phyloP scores from a whole-genome alignment of 129 eudicot species.

The Chrysanthemum makinoi region DNA sequence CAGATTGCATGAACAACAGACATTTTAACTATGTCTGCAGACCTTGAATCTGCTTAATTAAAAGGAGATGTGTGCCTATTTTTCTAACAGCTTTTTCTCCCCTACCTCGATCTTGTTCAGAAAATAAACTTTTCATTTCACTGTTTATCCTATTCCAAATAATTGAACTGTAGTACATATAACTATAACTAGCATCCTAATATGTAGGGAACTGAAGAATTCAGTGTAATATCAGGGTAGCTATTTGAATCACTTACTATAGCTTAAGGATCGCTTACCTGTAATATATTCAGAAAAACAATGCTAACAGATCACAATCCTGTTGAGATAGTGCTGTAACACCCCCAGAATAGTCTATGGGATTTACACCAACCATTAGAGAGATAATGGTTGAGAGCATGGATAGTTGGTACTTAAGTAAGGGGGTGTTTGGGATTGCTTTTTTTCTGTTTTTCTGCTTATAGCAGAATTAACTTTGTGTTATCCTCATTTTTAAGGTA shows the following conservation, averaged over 20 bases:
- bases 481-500: too few relatives aligned
- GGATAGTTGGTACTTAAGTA: neutral
- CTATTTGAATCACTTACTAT: neutral
- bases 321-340: neutral
- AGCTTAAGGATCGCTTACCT: neutral
- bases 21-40: too few relatives aligned
- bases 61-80: too few relatives aligned
- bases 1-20: too few relatives aligned
- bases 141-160: neutral
- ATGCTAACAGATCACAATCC: neutral
- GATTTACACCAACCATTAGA: constrained; percentile 2
- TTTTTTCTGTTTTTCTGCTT: too few relatives aligned
- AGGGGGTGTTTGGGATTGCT: too few relatives aligned
- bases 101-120: too few relatives aligned
- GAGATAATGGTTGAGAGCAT: neutral
- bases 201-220: neutral
- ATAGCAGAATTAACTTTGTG: too few relatives aligned
- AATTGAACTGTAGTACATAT: neutral
- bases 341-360: neutral
- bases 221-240: neutral
- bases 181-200: constrained; percentile 9
- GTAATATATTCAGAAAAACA: neutral
- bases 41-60: too few relatives aligned
- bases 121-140: too few relatives aligned
- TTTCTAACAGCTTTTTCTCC: too few relatives aligned